Evolutionary conservation across 2,329 filamentous ascomycete genomes (phyloP).

Genomic region (Ceratocystis ficicola): DNA sequence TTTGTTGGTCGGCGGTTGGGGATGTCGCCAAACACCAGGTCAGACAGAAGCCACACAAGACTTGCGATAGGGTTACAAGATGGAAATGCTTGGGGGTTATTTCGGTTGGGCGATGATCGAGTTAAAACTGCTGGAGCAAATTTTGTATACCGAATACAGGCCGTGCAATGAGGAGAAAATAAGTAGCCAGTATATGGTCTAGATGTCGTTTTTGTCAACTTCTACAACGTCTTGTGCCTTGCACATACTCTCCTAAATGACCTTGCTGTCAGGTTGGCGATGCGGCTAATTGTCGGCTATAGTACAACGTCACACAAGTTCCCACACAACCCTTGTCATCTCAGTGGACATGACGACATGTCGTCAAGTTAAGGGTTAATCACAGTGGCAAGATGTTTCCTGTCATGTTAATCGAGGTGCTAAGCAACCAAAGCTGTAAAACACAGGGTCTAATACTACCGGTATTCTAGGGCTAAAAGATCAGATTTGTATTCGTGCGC

Average conservation of each 20-base stretch:
- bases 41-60: too few relatives aligned
- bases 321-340: not conserved
- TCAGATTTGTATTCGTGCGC: not conserved
- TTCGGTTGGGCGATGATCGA: too few relatives aligned
- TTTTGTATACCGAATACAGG: not conserved
- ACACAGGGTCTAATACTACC: not conserved
- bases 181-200: not conserved
- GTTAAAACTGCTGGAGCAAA: not conserved
- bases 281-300: constrained; percentile 11
- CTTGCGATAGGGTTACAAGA: too few relatives aligned
- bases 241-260: not conserved
- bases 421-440: not conserved
- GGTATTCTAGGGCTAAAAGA: not conserved
- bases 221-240: not conserved
- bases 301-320: not conserved
- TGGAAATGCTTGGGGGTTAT: too few relatives aligned
- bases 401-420: not conserved
- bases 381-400: not conserved
- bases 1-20: not conserved
- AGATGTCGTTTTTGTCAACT: not conserved
- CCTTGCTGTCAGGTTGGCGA: constrained; percentile 7
- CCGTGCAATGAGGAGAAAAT: not conserved
- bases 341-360: not conserved
- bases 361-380: not conserved
- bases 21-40: too few relatives aligned